Evolutionary conservation across 1,284 basidiomycete species (phyloP), one percentile per base, ranked within the genome.

Genomic region (Trametes sp.): DNA sequence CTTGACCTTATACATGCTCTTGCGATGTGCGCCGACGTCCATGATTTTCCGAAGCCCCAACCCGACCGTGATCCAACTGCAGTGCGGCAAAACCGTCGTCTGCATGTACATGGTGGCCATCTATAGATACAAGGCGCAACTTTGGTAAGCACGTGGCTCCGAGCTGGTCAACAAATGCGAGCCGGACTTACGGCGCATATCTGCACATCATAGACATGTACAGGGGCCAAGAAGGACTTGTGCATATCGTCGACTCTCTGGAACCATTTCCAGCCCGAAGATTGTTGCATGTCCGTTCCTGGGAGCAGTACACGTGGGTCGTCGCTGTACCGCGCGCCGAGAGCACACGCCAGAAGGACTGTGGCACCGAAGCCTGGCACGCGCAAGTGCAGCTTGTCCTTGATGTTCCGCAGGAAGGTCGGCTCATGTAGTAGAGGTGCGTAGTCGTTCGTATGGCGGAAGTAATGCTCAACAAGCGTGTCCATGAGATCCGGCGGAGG

Each of bases 181-280:
- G 28, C 2, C 10, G 14, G 21, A 69, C 74, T n/a, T 26, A 76
- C 75, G 24, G 77, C 79, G 61, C 82, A 83, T 53, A 82, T 80
- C 73, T 94, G 92, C 26, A 95, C 74, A 65, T 94, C 91, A 68
- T 86, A 84, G 57, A 94, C 71, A 16, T 82, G 80, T 0, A 89
- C 84, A 4, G 85, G 81, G 1, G 84, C 80, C 48, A 87, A 78
- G 53, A 88, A 78, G 24, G 82, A 82, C 65, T 83, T 82, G 14
- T 86, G 82, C 54, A 87, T 74, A 41, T 84, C 74, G 69, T 86
- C 77, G 2, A 90, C 83, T 64, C 88, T 86, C 26, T 84, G 81
- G 69, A 88, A 88, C 81, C 86, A 93, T 65, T 85, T 85, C 90
- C 90, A 93, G 0, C 92, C 92, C 9, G 86, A 83, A 1, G 89